These are phyloP conservation scores for Allomyces arbusculus DNA, from an alignment of 192 early-diverging fungal genomes.

Conservation along the genomic window DNA sequence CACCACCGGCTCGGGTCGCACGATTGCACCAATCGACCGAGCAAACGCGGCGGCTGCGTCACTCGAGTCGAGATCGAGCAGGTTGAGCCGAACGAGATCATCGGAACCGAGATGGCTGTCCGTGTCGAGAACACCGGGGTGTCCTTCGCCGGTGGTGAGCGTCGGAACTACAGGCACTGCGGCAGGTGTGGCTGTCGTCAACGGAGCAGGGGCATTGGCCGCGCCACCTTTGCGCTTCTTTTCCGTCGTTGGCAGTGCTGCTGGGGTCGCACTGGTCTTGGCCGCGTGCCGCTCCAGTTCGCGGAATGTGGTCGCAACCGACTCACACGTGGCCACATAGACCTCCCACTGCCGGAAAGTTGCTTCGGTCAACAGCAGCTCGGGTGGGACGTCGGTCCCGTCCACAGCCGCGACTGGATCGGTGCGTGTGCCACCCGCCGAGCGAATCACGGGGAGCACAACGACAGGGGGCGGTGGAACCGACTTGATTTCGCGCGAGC, in stretches of 20 bases:
- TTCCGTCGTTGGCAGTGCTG: not conserved
- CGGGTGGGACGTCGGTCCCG: not conserved
- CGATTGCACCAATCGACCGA: not conserved
- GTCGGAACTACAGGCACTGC: not conserved
- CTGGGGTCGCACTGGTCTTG: not conserved
- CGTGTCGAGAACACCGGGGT: not conserved
- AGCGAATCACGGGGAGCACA: not conserved
- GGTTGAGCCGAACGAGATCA: not conserved
- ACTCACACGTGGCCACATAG: not conserved
- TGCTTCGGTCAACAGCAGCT: not conserved
- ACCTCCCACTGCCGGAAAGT: not conserved
- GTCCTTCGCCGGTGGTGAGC: not conserved
- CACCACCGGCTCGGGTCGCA: not conserved
- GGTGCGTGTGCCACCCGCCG: not conserved
- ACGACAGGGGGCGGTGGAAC: too few relatives aligned
- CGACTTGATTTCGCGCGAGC: not conserved
- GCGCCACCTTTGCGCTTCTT: not conserved
- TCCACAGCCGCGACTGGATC: not conserved
- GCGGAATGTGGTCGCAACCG: not conserved
- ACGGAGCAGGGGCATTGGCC: not conserved
- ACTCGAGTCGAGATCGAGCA: not conserved
- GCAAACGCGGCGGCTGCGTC: not conserved
- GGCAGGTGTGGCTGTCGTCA: too few relatives aligned
- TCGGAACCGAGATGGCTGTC: not conserved
- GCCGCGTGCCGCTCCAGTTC: not conserved